These are phyloP conservation scores for Brassica hybrid DNA, from an alignment of 441 rosid species.

Conservation along the genomic window DNA sequence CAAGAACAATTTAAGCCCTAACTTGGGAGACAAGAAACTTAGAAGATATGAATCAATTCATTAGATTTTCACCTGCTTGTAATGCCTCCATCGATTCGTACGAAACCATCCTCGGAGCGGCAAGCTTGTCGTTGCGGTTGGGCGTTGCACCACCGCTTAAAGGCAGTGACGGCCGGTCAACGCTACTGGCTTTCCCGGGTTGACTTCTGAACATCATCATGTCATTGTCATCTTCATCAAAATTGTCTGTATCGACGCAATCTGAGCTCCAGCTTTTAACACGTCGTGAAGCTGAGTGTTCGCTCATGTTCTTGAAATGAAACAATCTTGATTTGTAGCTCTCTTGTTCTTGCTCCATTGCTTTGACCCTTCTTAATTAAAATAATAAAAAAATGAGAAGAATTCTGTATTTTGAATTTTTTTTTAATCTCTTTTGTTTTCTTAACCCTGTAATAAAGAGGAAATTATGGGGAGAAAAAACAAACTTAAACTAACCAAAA, in stretches of 20 bases:
- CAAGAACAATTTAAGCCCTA: background rate
- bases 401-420: background rate
- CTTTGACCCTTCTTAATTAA: slow-evolving; percentile 50
- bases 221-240: slow-evolving; percentile 41
- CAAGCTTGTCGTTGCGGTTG: slow-evolving; percentile 33
- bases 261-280: slow-evolving; percentile 44
- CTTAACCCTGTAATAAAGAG: slow-evolving; percentile 30
- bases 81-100: slow-evolving; percentile 49
- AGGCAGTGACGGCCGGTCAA: slow-evolving; percentile 39
- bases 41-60: background rate
- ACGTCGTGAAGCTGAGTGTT: slow-evolving; percentile 40
- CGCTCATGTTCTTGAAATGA: slow-evolving; percentile 53
- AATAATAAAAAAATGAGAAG: background rate
- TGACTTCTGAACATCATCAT: slow-evolving; percentile 36
- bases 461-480: background rate
- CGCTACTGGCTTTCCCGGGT: slow-evolving; percentile 25
- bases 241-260: slow-evolving; percentile 33
- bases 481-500: slow-evolving; percentile 31
- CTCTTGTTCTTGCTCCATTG: slow-evolving; percentile 66
- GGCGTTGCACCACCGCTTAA: slow-evolving; percentile 22
- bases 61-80: slow-evolving; percentile 45
- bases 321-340: slow-evolving; percentile 56
- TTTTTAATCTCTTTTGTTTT: slow-evolving; percentile 21
- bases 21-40: background rate
- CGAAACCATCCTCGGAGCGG: background rate